A percentile compares a stretch with the other conserved stretches of the same genome.
These are phyloP conservation scores for Xylaria digitata DNA, from an alignment of 2,329 filamentous ascomycete genomes.

Conservation along the genomic window DNA sequence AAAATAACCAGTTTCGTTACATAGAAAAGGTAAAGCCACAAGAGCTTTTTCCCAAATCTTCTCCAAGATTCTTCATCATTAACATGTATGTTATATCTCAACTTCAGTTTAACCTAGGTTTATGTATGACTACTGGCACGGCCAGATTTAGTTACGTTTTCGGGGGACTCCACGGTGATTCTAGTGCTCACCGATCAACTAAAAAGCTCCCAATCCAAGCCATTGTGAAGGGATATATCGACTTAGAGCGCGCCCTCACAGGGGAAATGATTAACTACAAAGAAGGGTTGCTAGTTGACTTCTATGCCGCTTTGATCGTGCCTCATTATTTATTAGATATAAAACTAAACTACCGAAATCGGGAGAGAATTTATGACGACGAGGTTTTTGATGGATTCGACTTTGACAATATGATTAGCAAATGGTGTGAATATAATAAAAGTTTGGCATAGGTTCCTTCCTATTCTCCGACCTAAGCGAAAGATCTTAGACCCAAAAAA, in stretches of 20 bases:
- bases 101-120: no score
- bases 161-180: no score
- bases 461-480: not conserved
- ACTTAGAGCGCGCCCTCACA: not conserved
- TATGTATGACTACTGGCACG: no score
- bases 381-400: not conserved
- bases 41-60: no score
- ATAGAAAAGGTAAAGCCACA: no score
- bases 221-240: slow-evolving; percentile 4
- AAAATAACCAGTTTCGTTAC: no score
- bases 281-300: not conserved
- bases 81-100: no score
- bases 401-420: not conserved
- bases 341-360: not conserved
- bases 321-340: not conserved
- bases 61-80: no score
- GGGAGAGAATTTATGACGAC: not conserved
- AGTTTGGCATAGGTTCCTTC: slow-evolving; percentile 1
- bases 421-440: not conserved
- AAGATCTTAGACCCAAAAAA: no score
- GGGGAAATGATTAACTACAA: not conserved
- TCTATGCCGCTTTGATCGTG: not conserved
- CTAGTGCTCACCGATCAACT: no score
- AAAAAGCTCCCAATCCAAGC: not conserved
- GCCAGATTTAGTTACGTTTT: no score